Conservation (phyloP, 139 green algal species). For the Gonium pectorale region DNA sequence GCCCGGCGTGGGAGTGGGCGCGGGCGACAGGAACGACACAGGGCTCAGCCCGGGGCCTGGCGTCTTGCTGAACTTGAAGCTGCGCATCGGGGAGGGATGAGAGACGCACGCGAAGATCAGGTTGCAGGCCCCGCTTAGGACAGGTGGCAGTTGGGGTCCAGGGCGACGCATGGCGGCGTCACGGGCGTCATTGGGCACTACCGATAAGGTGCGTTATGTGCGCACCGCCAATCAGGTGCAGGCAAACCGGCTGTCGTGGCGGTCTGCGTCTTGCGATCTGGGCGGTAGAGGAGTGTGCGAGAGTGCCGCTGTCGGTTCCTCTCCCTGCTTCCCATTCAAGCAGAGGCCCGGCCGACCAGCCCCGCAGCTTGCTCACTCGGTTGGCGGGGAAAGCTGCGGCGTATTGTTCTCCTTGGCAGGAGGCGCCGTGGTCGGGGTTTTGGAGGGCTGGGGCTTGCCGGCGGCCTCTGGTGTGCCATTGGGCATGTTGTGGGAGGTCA, state of each 20-base stretch:
- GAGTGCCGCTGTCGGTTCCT: not conserved
- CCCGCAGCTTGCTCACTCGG: conserved; percentile 3
- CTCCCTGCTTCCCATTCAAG: not conserved
- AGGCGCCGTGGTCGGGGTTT: not conserved
- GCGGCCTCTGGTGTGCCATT: conserved; percentile 8
- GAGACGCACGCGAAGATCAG: not conserved
- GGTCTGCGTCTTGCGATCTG: not conserved
- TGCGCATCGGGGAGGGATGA: not conserved
- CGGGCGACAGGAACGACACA: not conserved
- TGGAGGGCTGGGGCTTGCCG: not conserved
- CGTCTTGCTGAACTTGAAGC: conserved; percentile 39
- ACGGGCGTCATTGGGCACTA: not conserved
- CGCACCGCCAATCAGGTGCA: not conserved
- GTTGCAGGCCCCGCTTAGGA: not conserved
- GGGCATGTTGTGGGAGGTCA: not conserved
- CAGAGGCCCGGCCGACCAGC: not conserved
- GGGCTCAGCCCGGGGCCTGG: conserved; percentile 9
- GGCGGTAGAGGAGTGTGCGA: not conserved
- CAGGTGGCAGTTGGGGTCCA: not conserved
- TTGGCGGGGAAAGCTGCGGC: conserved; percentile 2
- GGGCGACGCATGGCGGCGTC: not conserved
- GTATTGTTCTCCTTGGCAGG: conserved; percentile 42
- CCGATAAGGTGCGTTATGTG: not conserved
- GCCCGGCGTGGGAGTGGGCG: conserved; percentile 1
- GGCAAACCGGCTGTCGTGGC: not conserved